A percentile compares a stretch with the other conserved stretches of the same genome.
Evolutionary conservation across 257 asterid species (phyloP).

Genomic region (Nicotiana noctiflora): DNA sequence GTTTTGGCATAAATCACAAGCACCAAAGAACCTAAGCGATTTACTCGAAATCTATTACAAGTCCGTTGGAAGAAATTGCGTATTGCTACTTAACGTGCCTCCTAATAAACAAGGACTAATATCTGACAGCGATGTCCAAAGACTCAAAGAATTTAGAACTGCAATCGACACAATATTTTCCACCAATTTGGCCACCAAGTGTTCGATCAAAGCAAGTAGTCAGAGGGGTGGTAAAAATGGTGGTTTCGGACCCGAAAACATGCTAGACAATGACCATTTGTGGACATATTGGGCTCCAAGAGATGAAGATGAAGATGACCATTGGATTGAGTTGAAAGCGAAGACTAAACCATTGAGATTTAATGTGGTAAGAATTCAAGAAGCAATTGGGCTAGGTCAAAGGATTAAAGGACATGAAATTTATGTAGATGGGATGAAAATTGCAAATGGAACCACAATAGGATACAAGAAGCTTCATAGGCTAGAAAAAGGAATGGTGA

Average conservation of each 20-base stretch:
- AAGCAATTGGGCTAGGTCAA: slow-evolving; percentile 87
- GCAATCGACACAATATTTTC: slow-evolving; percentile 61
- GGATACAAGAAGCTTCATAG: slow-evolving; percentile 89
- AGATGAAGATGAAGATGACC: slow-evolving; percentile 27
- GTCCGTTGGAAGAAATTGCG: slow-evolving; percentile 85
- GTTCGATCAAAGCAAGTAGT: slow-evolving; percentile 49
- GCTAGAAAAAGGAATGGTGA: slow-evolving; percentile 43
- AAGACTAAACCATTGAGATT: slow-evolving; percentile 32
- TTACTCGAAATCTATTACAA: slow-evolving; percentile 74
- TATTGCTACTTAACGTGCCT: slow-evolving; percentile 78
- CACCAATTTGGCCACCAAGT: slow-evolving; percentile 40
- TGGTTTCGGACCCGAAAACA: slow-evolving; percentile 51
- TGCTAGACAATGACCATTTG: slow-evolving; percentile 59
- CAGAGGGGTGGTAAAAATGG: slow-evolving; percentile 51
- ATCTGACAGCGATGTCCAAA: slow-evolving; percentile 48
- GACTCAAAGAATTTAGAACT: slow-evolving; percentile 47
- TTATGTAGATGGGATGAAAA: slow-evolving; percentile 42
- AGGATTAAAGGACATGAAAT: slow-evolving; percentile 52
- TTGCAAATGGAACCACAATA: slow-evolving; percentile 63
- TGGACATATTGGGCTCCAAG: slow-evolving; percentile 92
- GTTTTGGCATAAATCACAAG: slow-evolving; percentile 85
- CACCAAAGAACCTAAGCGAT: slow-evolving; percentile 53
- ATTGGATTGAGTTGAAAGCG: slow-evolving; percentile 65
- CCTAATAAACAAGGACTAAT: slow-evolving; percentile 74
- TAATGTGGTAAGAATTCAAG: slow-evolving; percentile 82